Percentiles rank a stretch among this genome's conserved stretches.
phyloP scores from a whole-genome alignment of 768 basidiomycete species.

The Lyophyllum semitale region DNA sequence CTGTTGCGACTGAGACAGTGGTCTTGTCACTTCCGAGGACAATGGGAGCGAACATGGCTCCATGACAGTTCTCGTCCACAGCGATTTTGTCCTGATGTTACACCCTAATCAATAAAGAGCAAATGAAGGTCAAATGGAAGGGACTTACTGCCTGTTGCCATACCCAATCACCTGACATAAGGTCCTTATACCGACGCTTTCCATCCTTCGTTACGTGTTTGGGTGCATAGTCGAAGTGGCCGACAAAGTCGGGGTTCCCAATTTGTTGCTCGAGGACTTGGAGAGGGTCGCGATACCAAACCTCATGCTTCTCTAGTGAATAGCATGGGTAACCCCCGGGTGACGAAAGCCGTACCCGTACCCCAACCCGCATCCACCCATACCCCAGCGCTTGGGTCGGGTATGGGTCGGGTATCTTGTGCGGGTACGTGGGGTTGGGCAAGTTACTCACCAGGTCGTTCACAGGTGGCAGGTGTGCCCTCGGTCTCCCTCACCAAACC shows the following conservation, averaged over 20 bases:
- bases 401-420: too few species aligned
- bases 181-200: slow-evolving; percentile 26
- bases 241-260: slow-evolving; percentile 34
- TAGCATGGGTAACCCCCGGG: too few species aligned
- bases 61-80: slow-evolving; percentile 19
- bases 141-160: slow-evolving; percentile 41
- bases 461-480: too few species aligned
- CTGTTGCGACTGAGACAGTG: slow-evolving; percentile 36
- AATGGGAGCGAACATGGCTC: slow-evolving; percentile 31
- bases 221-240: slow-evolving; percentile 32
- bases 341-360: too few species aligned
- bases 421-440: too few species aligned
- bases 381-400: too few species aligned
- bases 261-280: slow-evolving; percentile 28
- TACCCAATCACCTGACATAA: slow-evolving; percentile 44
- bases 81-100: slow-evolving; percentile 24
- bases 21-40: slow-evolving; percentile 41
- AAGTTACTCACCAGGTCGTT: too few species aligned
- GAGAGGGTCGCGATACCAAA: slow-evolving; percentile 35
- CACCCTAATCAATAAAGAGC: not conserved
- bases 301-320: slow-evolving; percentile 23
- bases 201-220: slow-evolving; percentile 27
- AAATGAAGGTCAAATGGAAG: not conserved
- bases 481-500: too few species aligned
- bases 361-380: too few species aligned